phyloP scores from a whole-genome alignment of 345 rosid species.

The Anastatica hierochuntica region DNA sequence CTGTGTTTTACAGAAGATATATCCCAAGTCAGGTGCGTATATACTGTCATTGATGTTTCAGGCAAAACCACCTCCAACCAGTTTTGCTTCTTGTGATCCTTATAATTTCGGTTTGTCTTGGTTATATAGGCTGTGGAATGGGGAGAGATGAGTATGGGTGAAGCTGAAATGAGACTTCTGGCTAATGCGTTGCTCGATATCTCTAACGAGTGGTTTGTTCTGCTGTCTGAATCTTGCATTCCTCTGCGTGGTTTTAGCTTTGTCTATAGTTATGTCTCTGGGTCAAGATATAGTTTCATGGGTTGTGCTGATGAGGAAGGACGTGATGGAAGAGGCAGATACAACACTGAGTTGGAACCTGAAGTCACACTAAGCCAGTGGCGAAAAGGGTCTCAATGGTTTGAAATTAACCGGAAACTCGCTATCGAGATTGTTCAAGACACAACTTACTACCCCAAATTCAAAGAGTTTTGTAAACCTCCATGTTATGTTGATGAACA shows the following conservation, averaged over 20 bases:
- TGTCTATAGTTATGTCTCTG: slow-evolving; percentile 11
- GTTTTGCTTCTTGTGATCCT: slow-evolving; percentile 9
- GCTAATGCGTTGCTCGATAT: slow-evolving; percentile 85
- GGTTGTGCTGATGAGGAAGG: slow-evolving; percentile 70
- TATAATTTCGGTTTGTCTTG: not conserved
- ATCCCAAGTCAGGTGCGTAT: slow-evolving; percentile 97
- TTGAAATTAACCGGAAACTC: slow-evolving; percentile 58
- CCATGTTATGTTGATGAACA: slow-evolving; percentile 89
- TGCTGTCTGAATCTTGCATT: slow-evolving; percentile 81
- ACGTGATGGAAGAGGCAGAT: slow-evolving; percentile 78
- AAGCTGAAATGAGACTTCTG: slow-evolving; percentile 82
- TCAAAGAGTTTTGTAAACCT: slow-evolving; percentile 56
- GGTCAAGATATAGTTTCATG: slow-evolving; percentile 62
- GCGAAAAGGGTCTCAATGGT: slow-evolving; percentile 98
- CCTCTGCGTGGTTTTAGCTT: slow-evolving; percentile 61
- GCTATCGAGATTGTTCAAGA: slow-evolving; percentile 60
- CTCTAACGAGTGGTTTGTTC: slow-evolving; percentile 83
- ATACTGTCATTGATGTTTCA: too few relatives aligned
- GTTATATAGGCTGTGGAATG: slow-evolving; percentile 54
- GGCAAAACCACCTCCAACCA: not conserved
- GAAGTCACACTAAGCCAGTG: slow-evolving; percentile 63
- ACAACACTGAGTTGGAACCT: slow-evolving; percentile 47
- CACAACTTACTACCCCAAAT: slow-evolving; percentile 58
- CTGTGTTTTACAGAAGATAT: slow-evolving; percentile 64
- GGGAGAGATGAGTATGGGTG: slow-evolving; percentile 95